A percentile compares a stretch with the other conserved stretches of the same genome.
phyloP scores from a whole-genome alignment of 148 eudicot genomes.

The Suaeda aralocaspica region DNA sequence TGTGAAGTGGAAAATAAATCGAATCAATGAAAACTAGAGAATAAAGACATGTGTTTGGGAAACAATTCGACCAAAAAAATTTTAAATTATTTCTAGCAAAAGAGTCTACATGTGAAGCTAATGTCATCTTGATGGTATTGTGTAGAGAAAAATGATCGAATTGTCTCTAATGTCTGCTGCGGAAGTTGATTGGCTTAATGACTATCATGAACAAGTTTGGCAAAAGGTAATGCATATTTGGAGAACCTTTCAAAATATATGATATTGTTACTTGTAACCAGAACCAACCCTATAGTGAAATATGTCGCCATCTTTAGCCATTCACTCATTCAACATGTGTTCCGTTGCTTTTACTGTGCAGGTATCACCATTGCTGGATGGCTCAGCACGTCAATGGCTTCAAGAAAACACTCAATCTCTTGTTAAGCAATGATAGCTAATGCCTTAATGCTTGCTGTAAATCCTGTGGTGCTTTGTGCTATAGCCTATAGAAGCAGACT shows the following conservation, averaged over 20 bases:
- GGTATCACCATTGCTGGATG: slow-evolving; percentile 82
- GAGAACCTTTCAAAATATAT: neutral
- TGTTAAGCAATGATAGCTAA: slow-evolving; percentile 25
- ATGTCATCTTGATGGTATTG: slow-evolving; percentile 3
- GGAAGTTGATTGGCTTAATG: slow-evolving; percentile 84
- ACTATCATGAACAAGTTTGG: slow-evolving; percentile 91
- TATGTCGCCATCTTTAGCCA: neutral
- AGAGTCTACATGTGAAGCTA: slow-evolving; percentile 7
- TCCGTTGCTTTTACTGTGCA: slow-evolving; percentile 14
- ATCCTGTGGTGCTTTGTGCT: neutral
- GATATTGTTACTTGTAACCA: neutral
- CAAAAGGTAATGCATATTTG: slow-evolving; percentile 52
- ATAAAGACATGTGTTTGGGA: neutral
- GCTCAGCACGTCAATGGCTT: slow-evolving; percentile 74
- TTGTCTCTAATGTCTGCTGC: slow-evolving; percentile 54
- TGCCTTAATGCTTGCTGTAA: neutral
- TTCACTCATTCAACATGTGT: neutral
- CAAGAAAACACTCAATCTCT: slow-evolving; percentile 81
- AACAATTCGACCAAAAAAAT: neutral
- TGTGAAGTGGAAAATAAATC: too few species aligned
- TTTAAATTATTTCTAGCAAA: neutral
- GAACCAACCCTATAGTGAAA: neutral
- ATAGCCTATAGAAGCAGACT: neutral
- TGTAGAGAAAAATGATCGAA: slow-evolving; percentile 77
- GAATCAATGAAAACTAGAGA: too few species aligned